phyloP scores from a whole-genome alignment of 495 filamentous ascomycete species.

The Neurospora tetraspora region DNA sequence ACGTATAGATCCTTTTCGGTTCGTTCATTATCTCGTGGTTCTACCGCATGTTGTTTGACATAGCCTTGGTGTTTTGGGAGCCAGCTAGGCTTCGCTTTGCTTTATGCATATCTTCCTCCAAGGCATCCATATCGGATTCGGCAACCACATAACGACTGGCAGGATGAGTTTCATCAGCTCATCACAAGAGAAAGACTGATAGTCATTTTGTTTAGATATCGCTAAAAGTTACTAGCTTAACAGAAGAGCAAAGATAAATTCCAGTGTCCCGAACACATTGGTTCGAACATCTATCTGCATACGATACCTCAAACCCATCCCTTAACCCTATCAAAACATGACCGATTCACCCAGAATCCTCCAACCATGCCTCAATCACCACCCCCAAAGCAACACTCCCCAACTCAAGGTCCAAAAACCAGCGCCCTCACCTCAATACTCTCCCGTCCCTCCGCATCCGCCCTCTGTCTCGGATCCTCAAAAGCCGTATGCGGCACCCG shows the following conservation, averaged over 20 bases:
- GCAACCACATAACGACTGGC: too few relatives aligned
- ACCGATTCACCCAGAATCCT: neutral
- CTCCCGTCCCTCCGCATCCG: constrained; percentile 53
- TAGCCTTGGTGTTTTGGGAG: neutral
- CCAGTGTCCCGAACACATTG: neutral
- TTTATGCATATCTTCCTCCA: neutral
- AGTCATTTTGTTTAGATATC: neutral
- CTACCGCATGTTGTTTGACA: neutral
- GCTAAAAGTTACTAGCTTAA: neutral
- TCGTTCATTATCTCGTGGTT: neutral
- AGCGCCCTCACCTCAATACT: constrained; percentile 83
- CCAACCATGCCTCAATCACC: neutral
- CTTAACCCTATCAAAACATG: neutral
- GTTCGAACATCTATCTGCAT: neutral
- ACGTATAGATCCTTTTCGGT: neutral
- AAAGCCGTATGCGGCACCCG: constrained; percentile 78
- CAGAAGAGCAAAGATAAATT: neutral
- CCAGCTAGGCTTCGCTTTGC: neutral
- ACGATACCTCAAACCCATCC: neutral
- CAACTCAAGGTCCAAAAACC: constrained; percentile 58
- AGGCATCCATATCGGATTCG: neutral
- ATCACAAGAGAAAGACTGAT: neutral
- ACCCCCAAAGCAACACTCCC: neutral
- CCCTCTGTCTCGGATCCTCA: constrained; percentile 54
- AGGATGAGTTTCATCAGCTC: neutral